A percentile compares a stretch with the other conserved stretches of the same genome.
Evolutionary conservation across 768 basidiomycete genomes (phyloP).

Genomic region (Mycena vulgaris): DNA sequence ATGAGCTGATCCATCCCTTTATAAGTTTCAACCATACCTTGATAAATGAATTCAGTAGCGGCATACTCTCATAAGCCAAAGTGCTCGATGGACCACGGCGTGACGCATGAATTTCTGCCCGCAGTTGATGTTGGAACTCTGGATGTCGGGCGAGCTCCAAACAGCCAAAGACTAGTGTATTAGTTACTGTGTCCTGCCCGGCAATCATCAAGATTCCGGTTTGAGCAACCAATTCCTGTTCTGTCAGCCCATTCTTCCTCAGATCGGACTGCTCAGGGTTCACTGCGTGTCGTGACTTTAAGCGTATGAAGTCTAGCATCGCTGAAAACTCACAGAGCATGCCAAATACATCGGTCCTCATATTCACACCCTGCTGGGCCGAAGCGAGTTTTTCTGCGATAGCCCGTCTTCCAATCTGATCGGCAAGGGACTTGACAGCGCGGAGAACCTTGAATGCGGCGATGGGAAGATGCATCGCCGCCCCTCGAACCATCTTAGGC

Average conservation of each 20-base stretch:
- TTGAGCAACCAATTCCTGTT: constrained; percentile 22
- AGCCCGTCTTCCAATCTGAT: no score
- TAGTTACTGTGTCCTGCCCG: constrained; percentile 11
- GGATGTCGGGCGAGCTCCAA: constrained; percentile 24
- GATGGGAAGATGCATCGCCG: no score
- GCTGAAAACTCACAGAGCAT: no score
- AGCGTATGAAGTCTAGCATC: no score
- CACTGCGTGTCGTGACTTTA: no score
- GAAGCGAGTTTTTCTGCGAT: no score
- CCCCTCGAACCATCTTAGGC: no score
- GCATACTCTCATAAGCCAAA: constrained; percentile 11
- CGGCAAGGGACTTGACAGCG: no score
- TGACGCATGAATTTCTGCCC: constrained; percentile 21
- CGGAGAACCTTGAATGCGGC: no score
- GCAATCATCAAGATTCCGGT: constrained; percentile 23
- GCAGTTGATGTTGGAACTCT: constrained; percentile 10
- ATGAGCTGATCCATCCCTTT: not conserved
- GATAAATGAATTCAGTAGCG: constrained; percentile 33
- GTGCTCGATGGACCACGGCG: not conserved
- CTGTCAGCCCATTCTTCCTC: constrained; percentile 11
- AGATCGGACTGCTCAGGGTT: not conserved
- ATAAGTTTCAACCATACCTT: constrained; percentile 6
- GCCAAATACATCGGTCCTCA: no score
- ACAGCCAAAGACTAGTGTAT: constrained; percentile 20
- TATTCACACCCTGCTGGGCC: no score